Evolutionary conservation across 768 basidiomycete species (phyloP), one percentile per base, ranked within the genome.

Genomic region (Trametes punicea): DNA sequence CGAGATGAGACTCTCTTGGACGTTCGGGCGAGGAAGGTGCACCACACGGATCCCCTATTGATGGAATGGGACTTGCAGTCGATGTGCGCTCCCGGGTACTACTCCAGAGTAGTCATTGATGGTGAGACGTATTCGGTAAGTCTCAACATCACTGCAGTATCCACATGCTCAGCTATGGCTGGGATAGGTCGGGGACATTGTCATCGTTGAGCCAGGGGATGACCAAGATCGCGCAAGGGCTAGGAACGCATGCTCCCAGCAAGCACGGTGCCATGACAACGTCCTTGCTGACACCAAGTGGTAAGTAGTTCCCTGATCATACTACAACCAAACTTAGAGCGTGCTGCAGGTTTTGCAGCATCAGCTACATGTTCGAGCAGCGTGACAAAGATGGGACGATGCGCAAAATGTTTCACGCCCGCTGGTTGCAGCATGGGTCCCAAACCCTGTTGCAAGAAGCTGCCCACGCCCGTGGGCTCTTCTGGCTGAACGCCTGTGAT

Each of bases 351-450:
- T 90, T 90, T 63, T 81, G 81, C 46, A 77, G 74, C n/a, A 85
- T 90, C 38, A 75, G 74, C 3, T 87, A 84, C 60, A 79, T 90
- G 54, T 85, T 78, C 57, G 79, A 84, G 49, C 51, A 65, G 7
- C 69, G 36, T 31, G 55, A 23, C 46, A 15, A 8, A 6, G 10
- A 4, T 2, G 45, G 44, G 2, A 2, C 5, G 15, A 9, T 16
- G 27, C 61, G 61, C 50, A 84, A 82, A 64, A 77, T 74, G 70
- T 83, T 87, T 51, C 88, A 90, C 67, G 86, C 78, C 1, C 84
- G 86, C 53, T 90, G 88, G 88, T 76, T 82, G 54, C 70, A 74
- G 7, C 88, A 88, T 70, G 83, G 83, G 9, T 81, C 76, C 18
- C 82, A 84, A 61, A 88, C 85, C 0, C 61, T 86, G 9, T 71